A percentile compares a stretch with the other conserved stretches of the same genome.
Conservation (phyloP, 1,139 yeast genomes). For the Suhomyces taliae region DNA sequence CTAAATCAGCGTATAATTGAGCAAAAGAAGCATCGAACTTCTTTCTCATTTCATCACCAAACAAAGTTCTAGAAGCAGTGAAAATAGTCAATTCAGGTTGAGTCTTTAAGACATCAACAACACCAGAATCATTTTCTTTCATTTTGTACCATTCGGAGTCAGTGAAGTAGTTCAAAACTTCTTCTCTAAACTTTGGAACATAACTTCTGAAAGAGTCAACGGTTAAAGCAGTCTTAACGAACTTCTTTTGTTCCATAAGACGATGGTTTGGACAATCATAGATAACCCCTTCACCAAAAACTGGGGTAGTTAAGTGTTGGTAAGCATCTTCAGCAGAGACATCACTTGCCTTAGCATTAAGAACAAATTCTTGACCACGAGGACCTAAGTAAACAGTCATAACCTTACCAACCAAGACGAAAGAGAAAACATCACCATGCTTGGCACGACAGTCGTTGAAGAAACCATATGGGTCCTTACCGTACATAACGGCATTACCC, state of each 20-base stretch:
- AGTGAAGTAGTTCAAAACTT: slow-evolving; percentile 64
- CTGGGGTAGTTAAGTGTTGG: slow-evolving; percentile 93
- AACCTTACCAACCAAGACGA: slow-evolving; percentile 80
- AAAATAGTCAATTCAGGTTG: slow-evolving; percentile 96
- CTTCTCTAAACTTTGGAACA: slow-evolving; percentile 86
- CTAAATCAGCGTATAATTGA: slow-evolving; percentile 81
- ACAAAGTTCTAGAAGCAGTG: slow-evolving; percentile 88
- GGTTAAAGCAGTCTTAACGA: slow-evolving; percentile 86
- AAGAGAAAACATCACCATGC: slow-evolving; percentile 91
- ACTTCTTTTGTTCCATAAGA: slow-evolving; percentile 97
- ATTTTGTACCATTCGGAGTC: slow-evolving; percentile 46
- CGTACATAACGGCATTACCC: slow-evolving; percentile 86
- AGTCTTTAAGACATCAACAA: slow-evolving; percentile 70
- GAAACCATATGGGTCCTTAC: slow-evolving; percentile 90
- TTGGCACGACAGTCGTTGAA: slow-evolving; percentile 74
- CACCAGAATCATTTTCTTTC: slow-evolving; percentile 45
- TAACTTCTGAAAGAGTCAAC: slow-evolving; percentile 79
- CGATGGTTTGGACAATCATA: slow-evolving; percentile 94
- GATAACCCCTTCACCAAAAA: slow-evolving; percentile 94
- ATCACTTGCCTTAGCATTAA: slow-evolving; percentile 85
- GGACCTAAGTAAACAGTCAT: slow-evolving; percentile 98
- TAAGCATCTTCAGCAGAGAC: slow-evolving; percentile 97
- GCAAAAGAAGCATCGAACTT: slow-evolving; percentile 85
- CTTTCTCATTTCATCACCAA: slow-evolving; percentile 89
- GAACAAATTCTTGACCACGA: slow-evolving; percentile 94